phyloP scores from a whole-genome alignment of 1,139 yeast species.

The Yamadazyma membranifaciens region DNA sequence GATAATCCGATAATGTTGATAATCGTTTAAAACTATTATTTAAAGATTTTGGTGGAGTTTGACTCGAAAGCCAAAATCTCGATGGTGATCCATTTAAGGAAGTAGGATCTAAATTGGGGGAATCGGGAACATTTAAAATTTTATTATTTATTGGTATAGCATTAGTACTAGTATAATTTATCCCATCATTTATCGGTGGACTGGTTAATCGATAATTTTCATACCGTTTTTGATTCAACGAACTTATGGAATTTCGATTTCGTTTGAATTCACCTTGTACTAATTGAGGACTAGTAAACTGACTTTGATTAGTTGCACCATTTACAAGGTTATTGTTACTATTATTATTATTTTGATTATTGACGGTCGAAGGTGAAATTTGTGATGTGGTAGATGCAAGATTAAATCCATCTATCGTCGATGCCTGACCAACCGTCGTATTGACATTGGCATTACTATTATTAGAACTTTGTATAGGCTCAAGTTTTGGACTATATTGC shows the following conservation, averaged over 20 bases:
- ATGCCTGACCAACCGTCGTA: too few species aligned
- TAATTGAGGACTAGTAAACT: conserved; percentile 1
- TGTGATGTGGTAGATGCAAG: too few species aligned
- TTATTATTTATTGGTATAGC: conserved; percentile 24
- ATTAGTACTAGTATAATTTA: not conserved
- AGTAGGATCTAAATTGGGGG: conserved; percentile 52
- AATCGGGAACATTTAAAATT: conserved; percentile 38
- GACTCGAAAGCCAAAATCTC: conserved; percentile 50
- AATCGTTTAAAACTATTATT: conserved; percentile 22
- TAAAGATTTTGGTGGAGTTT: conserved; percentile 48
- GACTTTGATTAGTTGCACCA: not conserved
- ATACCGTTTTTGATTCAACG: conserved; percentile 24
- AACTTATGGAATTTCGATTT: conserved; percentile 32
- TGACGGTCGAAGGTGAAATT: too few species aligned
- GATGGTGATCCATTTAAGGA: conserved; percentile 58
- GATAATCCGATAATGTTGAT: conserved; percentile 14
- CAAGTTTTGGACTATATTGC: conserved; percentile 9
- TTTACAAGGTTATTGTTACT: too few species aligned
- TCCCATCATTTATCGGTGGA: conserved; percentile 22
- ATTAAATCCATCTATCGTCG: too few species aligned
- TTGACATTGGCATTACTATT: not conserved
- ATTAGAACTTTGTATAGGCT: not conserved
- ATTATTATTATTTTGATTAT: too few species aligned
- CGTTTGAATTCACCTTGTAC: conserved; percentile 9
- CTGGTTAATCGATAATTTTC: conserved; percentile 35